Base-by-base conservation (phyloP, 345 rosid genomes). In the Salix purpurea region DNA sequence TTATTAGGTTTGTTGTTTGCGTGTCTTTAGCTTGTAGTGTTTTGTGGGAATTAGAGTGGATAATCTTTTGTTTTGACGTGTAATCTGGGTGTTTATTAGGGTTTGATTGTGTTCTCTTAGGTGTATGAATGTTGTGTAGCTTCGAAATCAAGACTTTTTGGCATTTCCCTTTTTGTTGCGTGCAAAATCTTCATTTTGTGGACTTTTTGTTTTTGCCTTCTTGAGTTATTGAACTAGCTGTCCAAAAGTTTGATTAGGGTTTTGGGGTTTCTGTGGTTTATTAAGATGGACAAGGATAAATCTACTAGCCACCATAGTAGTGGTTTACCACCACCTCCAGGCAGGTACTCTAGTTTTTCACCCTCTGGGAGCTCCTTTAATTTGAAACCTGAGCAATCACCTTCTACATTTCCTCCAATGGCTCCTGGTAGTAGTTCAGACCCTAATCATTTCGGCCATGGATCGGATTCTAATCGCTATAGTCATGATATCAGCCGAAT, bases 401-500 rank as follows among this genome's bases (percentile, higher is more conserved):
- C 85, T 0, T 65, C 89, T 19, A 58, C 86, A 19, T 84, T 86
- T 23, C 86, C 87, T 66, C 90, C 84, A 14, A 46, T 86, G 84
- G 78, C 80, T 72, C 85, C 87, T 0, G 81, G 82, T 78, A 46
- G 85, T 23, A 78, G 76, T 76, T 76, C 91, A 26, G 91, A 88
- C 23, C 54, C 87, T 52, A 64, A 75, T 36, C 76, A 78, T 69
- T 78, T 82, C 12, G 85, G 86, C 73, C 91, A 82, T 77, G 87
- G 85, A 28, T 80, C 90, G 14, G 92, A 90, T 65, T 75, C 90
- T 40, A 87, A 77, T 66, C 76, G 83, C 7, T 87, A 89, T 77
- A 88, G 95, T 80, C 90, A 89, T 81, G 98, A 92, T 77, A 85
- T 94, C 44, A 92, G 95, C 83, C 88, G 89, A 79, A 91, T 96